Evolutionary conservation across 2,329 filamentous ascomycete species (phyloP).

Genomic region (Apiospora hydei): DNA sequence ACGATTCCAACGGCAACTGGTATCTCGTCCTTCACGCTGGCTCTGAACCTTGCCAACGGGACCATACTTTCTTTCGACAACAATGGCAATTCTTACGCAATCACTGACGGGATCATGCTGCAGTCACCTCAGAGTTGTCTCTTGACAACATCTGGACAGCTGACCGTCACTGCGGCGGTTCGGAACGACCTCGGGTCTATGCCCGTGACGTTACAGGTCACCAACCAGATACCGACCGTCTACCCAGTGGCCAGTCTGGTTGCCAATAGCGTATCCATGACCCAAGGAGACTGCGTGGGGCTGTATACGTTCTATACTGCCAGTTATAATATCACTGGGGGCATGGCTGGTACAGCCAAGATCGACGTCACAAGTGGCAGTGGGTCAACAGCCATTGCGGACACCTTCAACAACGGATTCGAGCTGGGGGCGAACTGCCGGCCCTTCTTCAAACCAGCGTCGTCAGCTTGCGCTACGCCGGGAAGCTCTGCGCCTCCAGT

Average conservation of each 20-base stretch:
- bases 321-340: slow-evolving; percentile 52
- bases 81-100: slow-evolving; percentile 61
- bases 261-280: slow-evolving; percentile 48
- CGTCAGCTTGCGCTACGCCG: slow-evolving; percentile 37
- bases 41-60: slow-evolving; percentile 57
- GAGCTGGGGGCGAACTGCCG: slow-evolving; percentile 53
- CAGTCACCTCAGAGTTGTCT: slow-evolving; percentile 66
- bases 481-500: background rate
- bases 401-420: slow-evolving; percentile 57
- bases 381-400: slow-evolving; percentile 44
- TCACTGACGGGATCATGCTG: slow-evolving; percentile 62
- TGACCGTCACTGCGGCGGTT: slow-evolving; percentile 54
- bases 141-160: slow-evolving; percentile 48
- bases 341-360: slow-evolving; percentile 51
- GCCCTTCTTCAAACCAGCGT: slow-evolving; percentile 46
- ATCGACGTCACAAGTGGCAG: slow-evolving; percentile 54
- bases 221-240: slow-evolving; percentile 49
- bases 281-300: slow-evolving; percentile 53
- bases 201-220: slow-evolving; percentile 51
- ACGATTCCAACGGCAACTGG: slow-evolving; percentile 64
- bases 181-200: slow-evolving; percentile 55
- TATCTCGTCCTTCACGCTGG: slow-evolving; percentile 67
- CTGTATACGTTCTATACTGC: slow-evolving; percentile 57
- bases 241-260: slow-evolving; percentile 53
- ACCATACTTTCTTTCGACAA: slow-evolving; percentile 58